phyloP scores from a whole-genome alignment of 1,284 basidiomycete species.

The Moesziomyces sp. region DNA sequence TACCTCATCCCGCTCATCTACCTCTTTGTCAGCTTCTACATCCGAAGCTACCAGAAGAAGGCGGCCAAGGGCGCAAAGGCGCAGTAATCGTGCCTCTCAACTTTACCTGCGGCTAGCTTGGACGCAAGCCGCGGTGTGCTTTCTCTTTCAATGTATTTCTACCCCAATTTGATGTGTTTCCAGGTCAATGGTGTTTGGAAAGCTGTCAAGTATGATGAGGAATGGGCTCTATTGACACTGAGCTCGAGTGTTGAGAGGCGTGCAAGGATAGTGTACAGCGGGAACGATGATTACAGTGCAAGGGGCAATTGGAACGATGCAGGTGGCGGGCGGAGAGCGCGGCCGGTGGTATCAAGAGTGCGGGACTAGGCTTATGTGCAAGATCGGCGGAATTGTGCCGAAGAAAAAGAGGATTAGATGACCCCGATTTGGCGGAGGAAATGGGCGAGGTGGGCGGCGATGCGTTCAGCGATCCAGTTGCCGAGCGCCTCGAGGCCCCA shows the following conservation, averaged over 20 bases:
- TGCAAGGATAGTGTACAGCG: conserved; percentile 1
- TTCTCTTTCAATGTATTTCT: background rate
- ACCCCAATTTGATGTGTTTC: no score
- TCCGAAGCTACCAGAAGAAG: conserved; percentile 50
- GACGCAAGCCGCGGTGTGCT: background rate
- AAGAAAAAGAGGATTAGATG: background rate
- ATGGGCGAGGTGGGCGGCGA: conserved; percentile 17
- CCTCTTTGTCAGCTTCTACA: conserved; percentile 59
- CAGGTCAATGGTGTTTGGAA: background rate
- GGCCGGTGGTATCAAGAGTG: background rate
- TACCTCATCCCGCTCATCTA: conserved; percentile 57
- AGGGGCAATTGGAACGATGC: background rate
- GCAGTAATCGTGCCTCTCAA: conserved; percentile 12
- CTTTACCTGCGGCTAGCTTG: background rate
- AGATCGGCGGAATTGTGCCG: background rate
- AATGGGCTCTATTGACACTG: background rate
- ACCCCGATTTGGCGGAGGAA: conserved; percentile 24
- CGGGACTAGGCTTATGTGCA: no score
- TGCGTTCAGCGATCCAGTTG: conserved; percentile 35
- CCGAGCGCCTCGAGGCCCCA: conserved; percentile 35
- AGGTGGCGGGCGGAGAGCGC: background rate
- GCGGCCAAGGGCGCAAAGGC: conserved; percentile 35
- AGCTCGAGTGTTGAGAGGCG: no score
- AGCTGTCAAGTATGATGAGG: background rate
- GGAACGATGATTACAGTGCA: background rate